Base-by-base conservation (phyloP, 2,329 filamentous ascomycete species). In the Thielaviopsis ethacetica region DNA sequence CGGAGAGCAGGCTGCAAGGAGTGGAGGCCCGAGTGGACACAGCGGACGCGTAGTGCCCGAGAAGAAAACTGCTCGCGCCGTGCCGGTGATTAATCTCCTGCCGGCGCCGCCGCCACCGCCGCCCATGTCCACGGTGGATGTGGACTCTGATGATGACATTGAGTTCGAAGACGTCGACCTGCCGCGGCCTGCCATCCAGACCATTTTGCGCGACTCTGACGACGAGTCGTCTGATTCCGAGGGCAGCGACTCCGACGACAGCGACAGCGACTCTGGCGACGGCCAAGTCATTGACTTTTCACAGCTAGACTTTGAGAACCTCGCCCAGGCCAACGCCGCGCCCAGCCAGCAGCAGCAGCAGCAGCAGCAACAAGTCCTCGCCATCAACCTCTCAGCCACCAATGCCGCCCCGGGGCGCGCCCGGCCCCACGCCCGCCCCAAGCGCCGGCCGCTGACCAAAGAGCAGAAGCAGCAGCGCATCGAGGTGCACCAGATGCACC, bases 401-500 rank as follows among this genome's bases (percentile, higher is more conserved):
- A 15, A 5, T n/a, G 38, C 13, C 3, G 38, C 7, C 5, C 13
- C 38, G 38, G 13, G 13, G 19, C 22, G n/a, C n/a, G 52, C 54
- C 7, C 21, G 51, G 17, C n/a, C n/a, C 3, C 5, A 7, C 10
- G 24, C 41, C 3, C 51, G 27, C 26, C 50, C 38, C 13, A 63
- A 62, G 53, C 74, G 76, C 56, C 82, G 76, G 65, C 74, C 76
- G 1, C 70, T 82, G 3, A 79, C 70, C 24, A 78, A 73, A 62
- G 75, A 75, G 21, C 80, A 84, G 64, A 78, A 73, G 62, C 70
- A 71, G 51, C 72, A 68, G 15, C 81, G 91, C 21, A 68, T 93
- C 30, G 79, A 88, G 56, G 76, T 90, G n/a, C 93, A 98, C 70
- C 95, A 91, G 70, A 75, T 83, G 62, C 91, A 98, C 71, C 64